phyloP scores from a whole-genome alignment of 345 rosid species.

The Ailanthus altissimus region DNA sequence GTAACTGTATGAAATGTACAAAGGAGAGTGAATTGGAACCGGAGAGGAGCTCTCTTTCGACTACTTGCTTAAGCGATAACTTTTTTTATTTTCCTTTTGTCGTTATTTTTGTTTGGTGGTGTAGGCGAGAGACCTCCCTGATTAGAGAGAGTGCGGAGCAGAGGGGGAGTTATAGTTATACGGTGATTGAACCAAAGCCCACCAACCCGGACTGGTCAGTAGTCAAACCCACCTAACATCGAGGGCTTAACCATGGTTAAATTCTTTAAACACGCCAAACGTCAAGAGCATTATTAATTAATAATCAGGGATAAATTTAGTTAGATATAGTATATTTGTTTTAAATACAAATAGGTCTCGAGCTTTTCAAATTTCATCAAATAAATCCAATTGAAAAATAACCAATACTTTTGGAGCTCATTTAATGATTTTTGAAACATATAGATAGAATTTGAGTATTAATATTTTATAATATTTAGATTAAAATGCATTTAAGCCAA shows the following conservation, averaged over 20 bases:
- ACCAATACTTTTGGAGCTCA: too few relatives aligned
- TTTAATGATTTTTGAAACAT: too few relatives aligned
- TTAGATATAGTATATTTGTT: neutral
- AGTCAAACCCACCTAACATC: slow-evolving; percentile 58
- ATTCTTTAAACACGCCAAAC: neutral
- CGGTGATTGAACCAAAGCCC: slow-evolving; percentile 45
- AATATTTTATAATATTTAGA: neutral
- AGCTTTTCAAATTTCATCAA: too few relatives aligned
- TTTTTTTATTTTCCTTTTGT: slow-evolving; percentile 13
- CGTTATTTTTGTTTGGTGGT: slow-evolving; percentile 39
- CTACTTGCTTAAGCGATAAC: neutral
- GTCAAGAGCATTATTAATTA: neutral
- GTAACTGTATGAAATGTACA: neutral
- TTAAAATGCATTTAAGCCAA: neutral
- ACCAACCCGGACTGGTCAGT: slow-evolving; percentile 61
- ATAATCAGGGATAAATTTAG: neutral
- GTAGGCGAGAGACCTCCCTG: slow-evolving; percentile 43
- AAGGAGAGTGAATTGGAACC: neutral
- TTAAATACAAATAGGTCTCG: neutral
- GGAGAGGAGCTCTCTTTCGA: slow-evolving; percentile 35
- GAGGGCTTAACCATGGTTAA: slow-evolving; percentile 41
- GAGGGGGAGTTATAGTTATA: slow-evolving; percentile 2
- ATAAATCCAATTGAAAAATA: too few relatives aligned
- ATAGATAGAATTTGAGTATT: neutral
- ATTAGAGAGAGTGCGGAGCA: neutral